Base-by-base conservation (phyloP, 768 basidiomycete genomes). In the Lactarius tabidus region DNA sequence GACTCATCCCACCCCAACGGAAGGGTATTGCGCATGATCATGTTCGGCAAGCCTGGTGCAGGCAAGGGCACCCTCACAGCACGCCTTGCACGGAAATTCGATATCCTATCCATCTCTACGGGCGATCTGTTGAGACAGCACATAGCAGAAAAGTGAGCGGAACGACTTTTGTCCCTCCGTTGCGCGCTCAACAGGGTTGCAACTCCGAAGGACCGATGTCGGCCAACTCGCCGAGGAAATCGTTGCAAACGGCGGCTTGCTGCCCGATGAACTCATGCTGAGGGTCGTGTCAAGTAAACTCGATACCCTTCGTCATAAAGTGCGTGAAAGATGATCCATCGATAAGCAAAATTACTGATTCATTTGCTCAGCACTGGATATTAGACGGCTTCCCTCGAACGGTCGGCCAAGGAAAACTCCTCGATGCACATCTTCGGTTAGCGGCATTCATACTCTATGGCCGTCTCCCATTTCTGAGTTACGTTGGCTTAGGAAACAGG, bases 311-410 rank as follows among this genome's bases (percentile, higher is more conserved):
- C 81, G 82, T 55, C 84, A 88, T 75, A 86, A 83, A 80, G 91
- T 89, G 64, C 36, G 78, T 66, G 58, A 59, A 54, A 43, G n/a
- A 3, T 20, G 26, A 29, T 17, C 1, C 9, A 1, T 36, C 12
- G 38, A 17, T 52, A 26, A 55, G 8, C 23, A 39, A 3, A 14
- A 38, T 38, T 54, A 62, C 60, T 9, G 36, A 20, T 53, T 20
- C 41, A 18, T 51, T 14, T 66, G 57, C 63, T 9, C 66, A 94
- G 90, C 88, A 91, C 72, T 95, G 94, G 94, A 89, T 96, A 68
- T 75, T 95, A 52, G 95, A 96, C 69, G 95, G 95, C 33, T 95
- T 96, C 72, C 95, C 95, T 59, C 87, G 94, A 41, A 96, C 93
- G 14, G 77, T 93, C 2, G 84, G 81, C n/a, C 94, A 96, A 75